Evolutionary conservation across 2,329 filamentous ascomycete species (phyloP).

Genomic region (Ophiostoma sp.): DNA sequence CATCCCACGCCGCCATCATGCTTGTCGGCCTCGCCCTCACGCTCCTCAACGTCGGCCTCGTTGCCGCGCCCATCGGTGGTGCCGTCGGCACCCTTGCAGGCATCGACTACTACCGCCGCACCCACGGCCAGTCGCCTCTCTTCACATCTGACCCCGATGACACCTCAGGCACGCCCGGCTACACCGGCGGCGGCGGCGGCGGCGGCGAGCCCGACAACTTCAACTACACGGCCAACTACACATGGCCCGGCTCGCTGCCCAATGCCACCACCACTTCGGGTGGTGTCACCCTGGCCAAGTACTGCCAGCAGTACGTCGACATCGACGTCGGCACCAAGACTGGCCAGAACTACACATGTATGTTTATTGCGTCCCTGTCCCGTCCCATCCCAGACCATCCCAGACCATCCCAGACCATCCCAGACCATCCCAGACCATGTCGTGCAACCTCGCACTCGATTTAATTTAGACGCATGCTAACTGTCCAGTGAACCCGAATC

Average conservation of each 20-base stretch:
- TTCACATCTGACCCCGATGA: slow-evolving; percentile 34
- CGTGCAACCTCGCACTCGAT: slow-evolving; percentile 1
- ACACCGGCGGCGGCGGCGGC: slow-evolving; percentile 12
- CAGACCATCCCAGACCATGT: background rate
- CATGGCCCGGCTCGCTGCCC: slow-evolving; percentile 26
- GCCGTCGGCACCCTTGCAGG: slow-evolving; percentile 43
- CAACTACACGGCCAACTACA: slow-evolving; percentile 21
- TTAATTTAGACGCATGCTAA: slow-evolving; percentile 7
- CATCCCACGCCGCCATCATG: slow-evolving; percentile 31
- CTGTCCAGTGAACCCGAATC: slow-evolving; percentile 48
- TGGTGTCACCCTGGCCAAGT: slow-evolving; percentile 21
- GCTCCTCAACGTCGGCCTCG: slow-evolving; percentile 46
- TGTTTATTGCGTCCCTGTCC: slow-evolving; percentile 28
- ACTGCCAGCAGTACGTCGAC: slow-evolving; percentile 26
- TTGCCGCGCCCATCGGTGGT: slow-evolving; percentile 36
- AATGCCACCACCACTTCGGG: slow-evolving; percentile 21
- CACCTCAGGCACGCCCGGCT: slow-evolving; percentile 23
- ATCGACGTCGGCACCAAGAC: slow-evolving; percentile 28
- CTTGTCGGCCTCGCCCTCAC: slow-evolving; percentile 35
- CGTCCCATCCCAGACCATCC: background rate
- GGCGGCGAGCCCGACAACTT: slow-evolving; percentile 28
- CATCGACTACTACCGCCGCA: slow-evolving; percentile 40
- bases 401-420: background rate
- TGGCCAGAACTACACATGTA: slow-evolving; percentile 45
- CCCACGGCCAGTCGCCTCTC: slow-evolving; percentile 41